Base-by-base conservation (phyloP, 352 stramenopile species). In the Blastocystis sp. region DNA sequence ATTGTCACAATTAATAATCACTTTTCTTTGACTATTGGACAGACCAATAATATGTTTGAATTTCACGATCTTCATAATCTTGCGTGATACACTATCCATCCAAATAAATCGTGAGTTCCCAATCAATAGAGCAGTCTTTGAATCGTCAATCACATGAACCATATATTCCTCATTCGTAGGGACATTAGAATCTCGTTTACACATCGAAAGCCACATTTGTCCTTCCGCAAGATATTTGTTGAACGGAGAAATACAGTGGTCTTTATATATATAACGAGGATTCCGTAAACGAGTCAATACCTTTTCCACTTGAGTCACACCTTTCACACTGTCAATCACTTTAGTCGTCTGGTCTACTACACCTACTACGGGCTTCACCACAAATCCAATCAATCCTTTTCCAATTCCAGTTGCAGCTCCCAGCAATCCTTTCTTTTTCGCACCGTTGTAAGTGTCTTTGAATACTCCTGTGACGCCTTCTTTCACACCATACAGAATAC, bases 401-500 rank as follows among this genome's bases (percentile, higher is more conserved):
- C 94, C 94, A 9, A 96, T 91, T 9, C 94, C 94, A 78, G 90
- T 65, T 24, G 87, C 73, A 82, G 79, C 76, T 20, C 90, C 90
- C 18, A 88, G 66, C 13, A 96, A 91, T 13, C 95, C 95, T 68
- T 96, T 94, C 79, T 95, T 93, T 88, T 96, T 95, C 0, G 94
- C 94, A 1, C 95, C 95, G 63, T 95, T 92, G 13, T 95, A 93
- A 24, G 95, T 95, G 45, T 96, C 93, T 7, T 94, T 96, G 76
- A 98, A 93, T 30, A 98, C 93, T 0, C 95, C 95, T 0, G 94
- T 96, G 8, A 98, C 93, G 7, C 95, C 95, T 1, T 94, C 94
- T n/a, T 96, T 92, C 65, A 98, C 94, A 0, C 94, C 95, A 39
- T 96, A 93, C 1, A 95, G 95, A 53, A 98, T 93, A 59, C 96